A percentile compares a stretch with the other conserved stretches of the same genome.
Conservation (phyloP, 2,329 filamentous ascomycete species). For the Xylaria sp. region DNA sequence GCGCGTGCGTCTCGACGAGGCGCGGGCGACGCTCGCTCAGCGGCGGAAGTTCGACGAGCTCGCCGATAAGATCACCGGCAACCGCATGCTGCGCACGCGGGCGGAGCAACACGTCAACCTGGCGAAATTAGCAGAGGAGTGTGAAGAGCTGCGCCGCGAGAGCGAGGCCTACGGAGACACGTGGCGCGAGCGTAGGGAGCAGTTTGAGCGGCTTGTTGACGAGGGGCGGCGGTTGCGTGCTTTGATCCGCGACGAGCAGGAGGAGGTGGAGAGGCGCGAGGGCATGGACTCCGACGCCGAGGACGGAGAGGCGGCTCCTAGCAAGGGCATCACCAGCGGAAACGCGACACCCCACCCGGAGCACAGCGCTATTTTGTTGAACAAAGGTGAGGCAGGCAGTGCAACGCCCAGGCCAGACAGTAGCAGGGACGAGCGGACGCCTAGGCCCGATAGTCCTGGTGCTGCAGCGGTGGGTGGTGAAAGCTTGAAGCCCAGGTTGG, state of each 20-base stretch:
- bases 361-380: slow-evolving; percentile 38
- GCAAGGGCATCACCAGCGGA: slow-evolving; percentile 50
- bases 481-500: slow-evolving; percentile 44
- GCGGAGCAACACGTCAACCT: slow-evolving; percentile 81
- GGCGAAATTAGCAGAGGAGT: slow-evolving; percentile 84
- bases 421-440: slow-evolving; percentile 40
- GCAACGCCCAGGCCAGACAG: slow-evolving; percentile 52
- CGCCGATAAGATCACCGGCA: slow-evolving; percentile 84
- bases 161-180: slow-evolving; percentile 80
- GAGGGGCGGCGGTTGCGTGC: slow-evolving; percentile 86
- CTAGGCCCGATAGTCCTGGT: slow-evolving; percentile 44
- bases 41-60: slow-evolving; percentile 88
- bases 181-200: slow-evolving; percentile 82
- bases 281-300: slow-evolving; percentile 76
- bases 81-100: slow-evolving; percentile 78
- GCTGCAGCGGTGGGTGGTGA: slow-evolving; percentile 38
- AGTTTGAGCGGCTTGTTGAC: slow-evolving; percentile 87
- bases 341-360: slow-evolving; percentile 59
- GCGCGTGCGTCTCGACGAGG: slow-evolving; percentile 75
- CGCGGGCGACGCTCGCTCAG: slow-evolving; percentile 74
- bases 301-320: slow-evolving; percentile 54
- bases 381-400: slow-evolving; percentile 40
- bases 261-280: slow-evolving; percentile 87
- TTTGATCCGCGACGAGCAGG: slow-evolving; percentile 92
- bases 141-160: slow-evolving; percentile 83